Conservation (phyloP, 1,284 basidiomycete genomes). For the Tetrapyrgos nigripes region DNA sequence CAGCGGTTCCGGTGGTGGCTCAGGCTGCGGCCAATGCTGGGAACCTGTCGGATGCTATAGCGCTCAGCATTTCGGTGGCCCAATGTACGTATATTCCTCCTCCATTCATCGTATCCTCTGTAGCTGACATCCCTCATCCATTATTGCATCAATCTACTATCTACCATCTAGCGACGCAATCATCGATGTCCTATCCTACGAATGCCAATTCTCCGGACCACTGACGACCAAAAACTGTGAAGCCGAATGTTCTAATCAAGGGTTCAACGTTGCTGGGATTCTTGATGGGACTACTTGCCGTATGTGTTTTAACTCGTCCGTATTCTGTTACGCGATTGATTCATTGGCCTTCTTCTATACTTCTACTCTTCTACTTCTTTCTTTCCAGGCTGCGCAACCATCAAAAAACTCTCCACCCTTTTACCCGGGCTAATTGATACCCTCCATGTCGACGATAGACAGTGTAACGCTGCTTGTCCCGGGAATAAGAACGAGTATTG, state of each 20-base stretch:
- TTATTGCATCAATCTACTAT: background rate
- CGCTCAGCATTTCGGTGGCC: background rate
- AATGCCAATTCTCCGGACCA: background rate
- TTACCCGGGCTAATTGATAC: no score
- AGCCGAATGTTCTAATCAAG: background rate
- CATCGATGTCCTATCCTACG: background rate
- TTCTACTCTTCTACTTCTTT: no score
- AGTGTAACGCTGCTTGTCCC: no score
- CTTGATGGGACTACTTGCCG: slow-evolving; percentile 1
- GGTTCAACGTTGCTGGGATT: background rate
- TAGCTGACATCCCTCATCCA: background rate
- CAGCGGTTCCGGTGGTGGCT: background rate
- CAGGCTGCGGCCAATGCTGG: background rate
- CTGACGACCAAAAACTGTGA: background rate
- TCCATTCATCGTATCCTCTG: no score
- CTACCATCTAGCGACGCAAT: background rate
- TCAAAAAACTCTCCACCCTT: no score
- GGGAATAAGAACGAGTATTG: no score
- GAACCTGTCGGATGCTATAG: background rate
- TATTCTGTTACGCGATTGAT: no score
- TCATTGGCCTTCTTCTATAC: no score
- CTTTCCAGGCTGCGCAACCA: no score
- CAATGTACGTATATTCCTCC: background rate
- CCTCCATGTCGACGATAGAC: no score
- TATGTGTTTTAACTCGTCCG: background rate